A percentile compares a stretch with the other conserved stretches of the same genome.
Evolutionary conservation across 176 grass and related monocot species (phyloP).

Genomic region (Chrysopogon serrulatus): DNA sequence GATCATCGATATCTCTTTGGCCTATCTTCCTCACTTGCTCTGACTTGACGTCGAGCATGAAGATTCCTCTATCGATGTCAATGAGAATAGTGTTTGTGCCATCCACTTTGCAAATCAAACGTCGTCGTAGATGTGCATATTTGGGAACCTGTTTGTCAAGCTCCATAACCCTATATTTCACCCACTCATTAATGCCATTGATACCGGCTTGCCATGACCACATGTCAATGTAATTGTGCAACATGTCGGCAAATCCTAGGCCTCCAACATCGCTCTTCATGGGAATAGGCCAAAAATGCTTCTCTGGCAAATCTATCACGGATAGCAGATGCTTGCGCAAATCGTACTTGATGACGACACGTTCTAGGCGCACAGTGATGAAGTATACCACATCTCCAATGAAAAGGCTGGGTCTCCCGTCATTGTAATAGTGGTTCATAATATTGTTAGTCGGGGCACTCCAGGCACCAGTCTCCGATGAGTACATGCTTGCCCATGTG

Average conservation of each 20-base stretch:
- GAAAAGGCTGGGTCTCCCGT: neutral
- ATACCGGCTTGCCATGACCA: neutral
- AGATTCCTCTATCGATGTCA: neutral
- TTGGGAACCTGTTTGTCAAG: neutral
- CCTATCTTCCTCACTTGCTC: neutral
- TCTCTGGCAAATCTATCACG: neutral
- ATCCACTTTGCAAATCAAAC: neutral
- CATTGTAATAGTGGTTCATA: accelerated
- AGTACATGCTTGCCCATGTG: neutral
- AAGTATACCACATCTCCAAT: neutral
- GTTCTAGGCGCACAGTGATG: too few relatives aligned
- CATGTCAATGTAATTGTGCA: neutral
- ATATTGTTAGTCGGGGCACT: neutral
- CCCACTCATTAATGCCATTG: neutral
- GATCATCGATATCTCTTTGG: accelerated
- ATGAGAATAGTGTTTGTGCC: neutral
- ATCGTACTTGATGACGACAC: neutral
- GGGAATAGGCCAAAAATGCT: too few relatives aligned
- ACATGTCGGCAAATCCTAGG: neutral
- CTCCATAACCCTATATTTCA: neutral
- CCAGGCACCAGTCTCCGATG: neutral
- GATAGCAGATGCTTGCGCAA: neutral
- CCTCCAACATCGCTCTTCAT: neutral
- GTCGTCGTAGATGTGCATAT: too few relatives aligned
- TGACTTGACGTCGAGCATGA: neutral